phyloP scores from a whole-genome alignment of 192 early-diverging fungal genomes.

The Coemansia sp. region DNA sequence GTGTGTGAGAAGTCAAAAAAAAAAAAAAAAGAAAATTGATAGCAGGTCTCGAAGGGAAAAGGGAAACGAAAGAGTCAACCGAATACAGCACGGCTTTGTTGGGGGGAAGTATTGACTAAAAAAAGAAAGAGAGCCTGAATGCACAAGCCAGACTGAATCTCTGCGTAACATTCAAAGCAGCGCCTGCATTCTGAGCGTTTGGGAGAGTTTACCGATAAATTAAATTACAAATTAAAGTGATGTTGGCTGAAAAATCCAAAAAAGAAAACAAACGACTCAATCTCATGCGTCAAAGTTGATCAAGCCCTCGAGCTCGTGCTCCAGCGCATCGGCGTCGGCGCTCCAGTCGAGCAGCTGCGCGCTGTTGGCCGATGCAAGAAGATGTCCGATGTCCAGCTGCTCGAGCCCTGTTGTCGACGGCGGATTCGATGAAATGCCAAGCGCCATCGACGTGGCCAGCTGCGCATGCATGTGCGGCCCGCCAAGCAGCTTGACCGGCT shows the following conservation, averaged over 20 bases:
- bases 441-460: slow-evolving; percentile 8
- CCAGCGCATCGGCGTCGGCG: slow-evolving; percentile 35
- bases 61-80: no score
- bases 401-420: slow-evolving; percentile 27
- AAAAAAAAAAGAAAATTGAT: not conserved
- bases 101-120: no score
- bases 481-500: no score
- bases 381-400: slow-evolving; percentile 25
- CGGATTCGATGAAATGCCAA: slow-evolving; percentile 37
- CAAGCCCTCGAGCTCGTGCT: slow-evolving; percentile 50
- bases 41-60: no score
- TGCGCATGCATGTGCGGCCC: no score
- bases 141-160: not conserved
- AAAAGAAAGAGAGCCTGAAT: no score
- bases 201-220: no score
- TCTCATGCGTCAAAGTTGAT: slow-evolving; percentile 47
- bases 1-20: not conserved
- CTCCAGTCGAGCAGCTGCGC: slow-evolving; percentile 34
- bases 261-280: not conserved
- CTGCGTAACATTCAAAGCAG: no score
- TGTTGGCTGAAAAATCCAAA: not conserved
- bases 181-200: no score
- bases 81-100: no score
- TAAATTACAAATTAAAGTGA: not conserved
- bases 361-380: slow-evolving; percentile 15